Evolutionary conservation across 1,284 basidiomycete genomes (phyloP), one percentile per base, ranked within the genome.

Genomic region (Cutaneotrichosporon cutaneum): DNA sequence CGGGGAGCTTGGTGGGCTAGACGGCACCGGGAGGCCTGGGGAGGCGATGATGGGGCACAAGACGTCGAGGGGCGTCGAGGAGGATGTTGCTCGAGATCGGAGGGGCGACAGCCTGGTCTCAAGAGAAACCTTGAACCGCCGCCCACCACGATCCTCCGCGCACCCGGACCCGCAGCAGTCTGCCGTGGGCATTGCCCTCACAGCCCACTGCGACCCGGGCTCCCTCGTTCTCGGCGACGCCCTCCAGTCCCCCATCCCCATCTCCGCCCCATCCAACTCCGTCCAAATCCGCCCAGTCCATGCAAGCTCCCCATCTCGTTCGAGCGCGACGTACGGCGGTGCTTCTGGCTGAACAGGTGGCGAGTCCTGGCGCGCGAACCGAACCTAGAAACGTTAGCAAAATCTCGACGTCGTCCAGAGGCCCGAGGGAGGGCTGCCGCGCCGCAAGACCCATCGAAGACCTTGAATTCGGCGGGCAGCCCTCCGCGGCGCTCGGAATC

Each of bases 351-450:
- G 90, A 99, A 99, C 92, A 99, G 96, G 85, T 97, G 85, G 87
- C 95, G 94, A 87, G 95, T 98, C 76, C 95, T 93, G 88, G 94
- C 94, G 81, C 94, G 89, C 86, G 95, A 92, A 93, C 95, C 95
- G 86, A 90, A 97, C 92, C 51, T 53, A 16, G 11, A 30, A 10
- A 4, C 32, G 51, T 53, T 36, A 53, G 51, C 51, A 24, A 4
- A 13, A 18, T 45, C 42, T 45, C 22, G 42, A 1, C 7, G 21
- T 22, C 42, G 10, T 45, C 30, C 42, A 21, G n/a, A 9, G 22
- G 42, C 21, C n/a, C 42, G 7, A 7, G n/a, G 42, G 21, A 45
- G 42, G 42, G n/a, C 42, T 22, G 7, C 30, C 30, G 30, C 42
- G 35, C 35, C 35, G 35, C 11, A 4, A 13, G 11, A 36, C 3